A percentile compares a stretch with the other conserved stretches of the same genome.
phyloP scores from a whole-genome alignment of 139 green algal species.

The Pycnococcus provasolii region DNA sequence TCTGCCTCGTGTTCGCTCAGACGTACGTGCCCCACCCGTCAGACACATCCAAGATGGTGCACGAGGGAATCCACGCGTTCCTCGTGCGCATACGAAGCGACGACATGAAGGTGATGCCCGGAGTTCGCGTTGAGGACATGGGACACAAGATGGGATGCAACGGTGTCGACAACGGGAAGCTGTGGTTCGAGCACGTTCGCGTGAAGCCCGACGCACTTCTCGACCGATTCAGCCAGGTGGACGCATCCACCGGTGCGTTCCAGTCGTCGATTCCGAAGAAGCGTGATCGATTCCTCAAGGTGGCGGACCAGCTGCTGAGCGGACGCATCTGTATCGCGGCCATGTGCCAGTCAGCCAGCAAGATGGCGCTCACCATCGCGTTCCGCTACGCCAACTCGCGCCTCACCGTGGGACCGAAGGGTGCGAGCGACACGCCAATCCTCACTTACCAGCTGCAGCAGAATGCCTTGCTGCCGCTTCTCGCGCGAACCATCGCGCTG shows the following conservation, averaged over 20 bases:
- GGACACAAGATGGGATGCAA: slow-evolving; percentile 86
- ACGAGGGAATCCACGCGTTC: slow-evolving; percentile 82
- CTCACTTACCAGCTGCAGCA: slow-evolving; percentile 80
- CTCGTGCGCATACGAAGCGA: slow-evolving; percentile 66
- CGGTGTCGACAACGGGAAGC: slow-evolving; percentile 81
- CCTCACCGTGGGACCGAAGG: slow-evolving; percentile 64
- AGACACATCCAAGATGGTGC: slow-evolving; percentile 64
- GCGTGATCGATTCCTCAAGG: slow-evolving; percentile 60
- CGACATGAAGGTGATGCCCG: slow-evolving; percentile 41
- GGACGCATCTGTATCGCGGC: slow-evolving; percentile 78
- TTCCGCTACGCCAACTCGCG: slow-evolving; percentile 62
- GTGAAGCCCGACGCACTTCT: slow-evolving; percentile 60
- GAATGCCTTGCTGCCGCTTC: slow-evolving; percentile 66
- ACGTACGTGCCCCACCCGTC: slow-evolving; percentile 61
- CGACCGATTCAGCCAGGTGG: slow-evolving; percentile 52
- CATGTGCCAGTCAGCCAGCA: slow-evolving; percentile 71
- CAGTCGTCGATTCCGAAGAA: slow-evolving; percentile 44
- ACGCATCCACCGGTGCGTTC: slow-evolving; percentile 50
- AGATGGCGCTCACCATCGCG: slow-evolving; percentile 56
- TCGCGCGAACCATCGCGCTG: slow-evolving; percentile 67
- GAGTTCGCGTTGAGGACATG: slow-evolving; percentile 57
- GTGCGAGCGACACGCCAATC: slow-evolving; percentile 73
- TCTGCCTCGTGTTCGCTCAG: no score
- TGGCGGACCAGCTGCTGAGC: slow-evolving; percentile 80
- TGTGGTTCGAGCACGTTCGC: slow-evolving; percentile 66